A percentile compares a stretch with the other conserved stretches of the same genome.
These are phyloP conservation scores for Xylaria nigripes DNA, from an alignment of 495 filamentous ascomycete genomes.

Conservation along the genomic window DNA sequence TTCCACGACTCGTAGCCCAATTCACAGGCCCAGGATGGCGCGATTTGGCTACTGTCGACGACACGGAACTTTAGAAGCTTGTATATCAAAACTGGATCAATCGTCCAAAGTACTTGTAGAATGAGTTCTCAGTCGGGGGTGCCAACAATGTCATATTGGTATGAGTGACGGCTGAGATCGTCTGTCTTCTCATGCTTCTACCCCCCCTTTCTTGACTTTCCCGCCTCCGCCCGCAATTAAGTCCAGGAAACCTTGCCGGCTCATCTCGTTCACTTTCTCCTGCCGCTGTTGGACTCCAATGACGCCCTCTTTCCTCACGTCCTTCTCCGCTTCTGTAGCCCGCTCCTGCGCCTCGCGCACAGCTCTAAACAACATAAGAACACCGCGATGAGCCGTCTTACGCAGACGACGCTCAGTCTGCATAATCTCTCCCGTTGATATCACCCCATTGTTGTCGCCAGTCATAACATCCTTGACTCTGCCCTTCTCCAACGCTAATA, in stretches of 20 bases:
- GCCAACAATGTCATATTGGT: slow-evolving; percentile 20
- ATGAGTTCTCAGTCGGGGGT: slow-evolving; percentile 12
- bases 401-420: slow-evolving; percentile 73
- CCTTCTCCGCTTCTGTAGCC: slow-evolving; percentile 63
- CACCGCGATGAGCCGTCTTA: slow-evolving; percentile 84
- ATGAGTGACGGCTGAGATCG: slow-evolving; percentile 2
- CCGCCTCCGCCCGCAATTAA: slow-evolving; percentile 64
- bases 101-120: neutral
- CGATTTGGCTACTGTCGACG: slow-evolving; percentile 12
- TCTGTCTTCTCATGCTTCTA: slow-evolving; percentile 35
- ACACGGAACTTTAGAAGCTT: slow-evolving; percentile 1
- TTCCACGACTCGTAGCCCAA: neutral
- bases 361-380: slow-evolving; percentile 92
- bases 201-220: slow-evolving; percentile 40
- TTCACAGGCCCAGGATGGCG: neutral
- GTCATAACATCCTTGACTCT: slow-evolving; percentile 74
- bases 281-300: slow-evolving; percentile 64
- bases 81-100: slow-evolving; percentile 5
- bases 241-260: slow-evolving; percentile 90
- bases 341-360: slow-evolving; percentile 86
- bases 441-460: slow-evolving; percentile 36
- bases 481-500: slow-evolving; percentile 73
- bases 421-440: slow-evolving; percentile 48
- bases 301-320: slow-evolving; percentile 60
- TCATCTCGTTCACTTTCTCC: slow-evolving; percentile 88